These are phyloP conservation scores for Solanum aculeatissimum DNA, from an alignment of 305 asterid species.

Conservation along the genomic window DNA sequence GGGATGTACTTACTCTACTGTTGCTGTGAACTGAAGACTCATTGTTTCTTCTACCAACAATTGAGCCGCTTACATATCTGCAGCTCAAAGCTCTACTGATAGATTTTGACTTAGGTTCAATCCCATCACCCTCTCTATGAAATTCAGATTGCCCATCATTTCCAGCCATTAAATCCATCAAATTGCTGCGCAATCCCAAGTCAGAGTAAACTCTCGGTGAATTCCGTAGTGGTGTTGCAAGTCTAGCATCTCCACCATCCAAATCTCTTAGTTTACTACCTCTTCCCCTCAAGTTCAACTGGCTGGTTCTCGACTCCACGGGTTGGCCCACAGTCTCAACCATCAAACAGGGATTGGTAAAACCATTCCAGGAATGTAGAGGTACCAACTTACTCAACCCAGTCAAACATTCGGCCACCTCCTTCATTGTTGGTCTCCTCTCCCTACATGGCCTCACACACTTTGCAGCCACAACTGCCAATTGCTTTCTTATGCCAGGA, in stretches of 20 bases:
- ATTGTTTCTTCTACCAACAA: slow-evolving; percentile 16
- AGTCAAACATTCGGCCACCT: slow-evolving; percentile 53
- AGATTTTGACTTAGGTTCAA: slow-evolving; percentile 7
- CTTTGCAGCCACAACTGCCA: slow-evolving; percentile 68
- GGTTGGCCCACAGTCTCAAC: slow-evolving; percentile 63
- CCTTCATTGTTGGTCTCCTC: slow-evolving; percentile 80
- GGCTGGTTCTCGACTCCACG: slow-evolving; percentile 25
- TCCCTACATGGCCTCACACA: slow-evolving; percentile 84
- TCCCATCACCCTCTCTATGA: slow-evolving; percentile 14
- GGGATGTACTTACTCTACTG: slow-evolving; percentile 16
- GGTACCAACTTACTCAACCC: slow-evolving; percentile 57
- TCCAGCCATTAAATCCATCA: slow-evolving; percentile 65
- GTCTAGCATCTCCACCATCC: slow-evolving; percentile 16
- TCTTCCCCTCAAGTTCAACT: slow-evolving; percentile 4
- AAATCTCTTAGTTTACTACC: slow-evolving; percentile 10
- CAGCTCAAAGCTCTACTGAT: slow-evolving; percentile 30
- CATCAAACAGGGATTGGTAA: slow-evolving; percentile 77
- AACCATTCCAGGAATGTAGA: slow-evolving; percentile 60
- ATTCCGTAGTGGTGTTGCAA: slow-evolving; percentile 24
- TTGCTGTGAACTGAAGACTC: slow-evolving; percentile 16
- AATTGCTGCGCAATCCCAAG: slow-evolving; percentile 53
- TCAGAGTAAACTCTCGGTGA: slow-evolving; percentile 62
- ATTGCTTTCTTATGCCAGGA: slow-evolving; percentile 45
- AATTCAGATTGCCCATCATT: slow-evolving; percentile 18
- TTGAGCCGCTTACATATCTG: slow-evolving; percentile 27